phyloP scores from a whole-genome alignment of 345 rosid genomes.

The Arabidopsis suecica region DNA sequence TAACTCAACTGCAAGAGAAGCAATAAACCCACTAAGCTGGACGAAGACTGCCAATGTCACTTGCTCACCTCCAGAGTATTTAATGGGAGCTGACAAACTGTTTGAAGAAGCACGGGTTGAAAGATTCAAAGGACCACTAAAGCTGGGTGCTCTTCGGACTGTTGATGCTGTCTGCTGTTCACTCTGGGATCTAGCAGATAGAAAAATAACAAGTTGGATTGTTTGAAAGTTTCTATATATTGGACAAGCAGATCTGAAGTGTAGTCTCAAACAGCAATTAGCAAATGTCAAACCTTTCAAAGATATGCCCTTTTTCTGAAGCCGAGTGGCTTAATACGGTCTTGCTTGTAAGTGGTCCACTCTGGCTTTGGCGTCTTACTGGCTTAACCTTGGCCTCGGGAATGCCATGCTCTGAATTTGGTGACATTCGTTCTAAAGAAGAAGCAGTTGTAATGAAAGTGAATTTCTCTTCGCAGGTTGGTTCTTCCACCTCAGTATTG shows the following conservation, averaged over 20 bases:
- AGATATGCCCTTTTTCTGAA: slow-evolving; percentile 58
- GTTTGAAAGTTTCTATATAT: slow-evolving; percentile 7
- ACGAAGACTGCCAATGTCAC: slow-evolving; percentile 18
- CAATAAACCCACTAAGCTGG: slow-evolving; percentile 2
- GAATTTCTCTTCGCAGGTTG: slow-evolving; percentile 48
- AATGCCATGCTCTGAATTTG: slow-evolving; percentile 59
- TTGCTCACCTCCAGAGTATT: slow-evolving; percentile 83
- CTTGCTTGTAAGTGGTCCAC: slow-evolving; percentile 86
- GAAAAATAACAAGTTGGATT: neutral
- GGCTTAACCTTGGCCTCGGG: slow-evolving; percentile 55
- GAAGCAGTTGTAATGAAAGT: slow-evolving; percentile 51
- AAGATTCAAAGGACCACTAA: slow-evolving; percentile 97
- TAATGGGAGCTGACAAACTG: slow-evolving; percentile 97
- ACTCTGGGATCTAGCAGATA: slow-evolving; percentile 60
- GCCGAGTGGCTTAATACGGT: slow-evolving; percentile 58
- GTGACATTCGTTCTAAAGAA: slow-evolving; percentile 53
- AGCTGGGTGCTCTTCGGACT: slow-evolving; percentile 78
- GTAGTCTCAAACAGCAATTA: slow-evolving; percentile 20
- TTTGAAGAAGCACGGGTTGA: slow-evolving; percentile 96
- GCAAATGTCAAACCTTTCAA: slow-evolving; percentile 65
- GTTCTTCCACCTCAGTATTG: slow-evolving; percentile 54
- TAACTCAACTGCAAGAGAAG: slow-evolving; percentile 13
- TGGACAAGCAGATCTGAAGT: slow-evolving; percentile 22
- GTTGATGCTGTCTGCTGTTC: slow-evolving; percentile 48
- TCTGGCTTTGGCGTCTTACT: slow-evolving; percentile 77